Evolutionary conservation across 345 rosid genomes (phyloP).

Genomic region (Laguncularia racemosa): DNA sequence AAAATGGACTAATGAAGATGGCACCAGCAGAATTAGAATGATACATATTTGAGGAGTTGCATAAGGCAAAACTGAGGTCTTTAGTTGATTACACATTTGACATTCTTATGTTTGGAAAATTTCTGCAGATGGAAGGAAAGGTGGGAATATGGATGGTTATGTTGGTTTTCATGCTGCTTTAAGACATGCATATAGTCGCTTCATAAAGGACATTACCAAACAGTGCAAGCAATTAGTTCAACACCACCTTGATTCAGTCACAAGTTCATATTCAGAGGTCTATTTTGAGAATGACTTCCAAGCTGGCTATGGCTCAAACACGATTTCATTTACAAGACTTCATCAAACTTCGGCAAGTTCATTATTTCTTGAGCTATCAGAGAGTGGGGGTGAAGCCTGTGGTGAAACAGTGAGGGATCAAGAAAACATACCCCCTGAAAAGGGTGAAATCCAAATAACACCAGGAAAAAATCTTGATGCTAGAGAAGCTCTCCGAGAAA

Average conservation of each 20-base stretch:
- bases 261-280: constrained; percentile 89
- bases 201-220: constrained; percentile 70
- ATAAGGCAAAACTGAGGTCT: background rate
- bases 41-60: too few relatives aligned
- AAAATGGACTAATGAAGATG: too few relatives aligned
- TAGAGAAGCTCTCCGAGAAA: constrained; percentile 54
- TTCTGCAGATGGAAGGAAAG: constrained; percentile 54
- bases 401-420: constrained; percentile 56
- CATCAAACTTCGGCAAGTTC: constrained; percentile 54
- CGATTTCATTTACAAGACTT: constrained; percentile 27
- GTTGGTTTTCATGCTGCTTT: constrained; percentile 86
- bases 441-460: constrained; percentile 51
- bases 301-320: constrained; percentile 46
- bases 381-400: constrained; percentile 23
- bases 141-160: constrained; percentile 75
- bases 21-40: too few relatives aligned
- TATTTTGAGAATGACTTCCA: constrained; percentile 69
- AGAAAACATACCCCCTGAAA: constrained; percentile 82
- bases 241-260: constrained; percentile 94
- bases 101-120: constrained; percentile 1
- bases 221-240: constrained; percentile 84
- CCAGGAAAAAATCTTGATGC: constrained; percentile 61
- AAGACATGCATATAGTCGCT: constrained; percentile 64
- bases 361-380: constrained; percentile 70
- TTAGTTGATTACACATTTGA: background rate